phyloP scores from a whole-genome alignment of 2,329 filamentous ascomycete species.

The Verruconis gallopava region DNA sequence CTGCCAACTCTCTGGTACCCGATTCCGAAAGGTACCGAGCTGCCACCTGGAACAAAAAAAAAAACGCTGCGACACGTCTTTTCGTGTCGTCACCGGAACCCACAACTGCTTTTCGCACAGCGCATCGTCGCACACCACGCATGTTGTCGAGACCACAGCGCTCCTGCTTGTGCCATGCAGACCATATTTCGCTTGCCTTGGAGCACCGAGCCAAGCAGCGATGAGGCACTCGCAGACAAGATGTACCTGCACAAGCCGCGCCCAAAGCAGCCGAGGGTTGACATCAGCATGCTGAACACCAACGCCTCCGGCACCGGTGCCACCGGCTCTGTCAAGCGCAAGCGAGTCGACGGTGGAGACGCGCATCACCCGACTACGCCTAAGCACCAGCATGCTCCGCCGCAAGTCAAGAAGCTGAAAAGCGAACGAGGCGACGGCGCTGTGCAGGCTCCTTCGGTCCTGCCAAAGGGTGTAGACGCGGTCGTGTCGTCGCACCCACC shows the following conservation, averaged over 20 bases:
- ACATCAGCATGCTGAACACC: slow-evolving; percentile 24
- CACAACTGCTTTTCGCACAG: not conserved
- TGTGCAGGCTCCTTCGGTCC: not conserved
- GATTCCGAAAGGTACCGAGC: not conserved
- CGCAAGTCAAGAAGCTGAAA: slow-evolving; percentile 22
- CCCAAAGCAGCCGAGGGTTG: slow-evolving; percentile 31
- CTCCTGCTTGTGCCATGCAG: slow-evolving; percentile 30
- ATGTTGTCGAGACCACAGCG: slow-evolving; percentile 13
- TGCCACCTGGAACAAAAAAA: not conserved
- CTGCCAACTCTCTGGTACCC: too few relatives aligned
- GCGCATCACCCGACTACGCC: too few relatives aligned
- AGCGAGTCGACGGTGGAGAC: slow-evolving; percentile 38
- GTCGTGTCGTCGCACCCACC: not conserved
- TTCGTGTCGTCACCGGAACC: not conserved
- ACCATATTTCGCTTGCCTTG: slow-evolving; percentile 39
- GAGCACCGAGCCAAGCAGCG: slow-evolving; percentile 25
- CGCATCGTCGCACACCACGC: slow-evolving; percentile 3
- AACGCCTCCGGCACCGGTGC: slow-evolving; percentile 30
- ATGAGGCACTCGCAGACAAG: slow-evolving; percentile 27
- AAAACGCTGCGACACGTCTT: slow-evolving; percentile 3
- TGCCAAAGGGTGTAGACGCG: slow-evolving; percentile 1
- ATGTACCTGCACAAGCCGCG: slow-evolving; percentile 20
- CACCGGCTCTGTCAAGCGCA: too few relatives aligned
- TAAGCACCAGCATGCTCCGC: slow-evolving; percentile 18
- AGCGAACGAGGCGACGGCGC: slow-evolving; percentile 12